Percentiles rank a stretch among this genome's conserved stretches.
These are phyloP conservation scores for Penicillium soppii DNA, from an alignment of 495 filamentous ascomycete genomes.

Conservation along the genomic window DNA sequence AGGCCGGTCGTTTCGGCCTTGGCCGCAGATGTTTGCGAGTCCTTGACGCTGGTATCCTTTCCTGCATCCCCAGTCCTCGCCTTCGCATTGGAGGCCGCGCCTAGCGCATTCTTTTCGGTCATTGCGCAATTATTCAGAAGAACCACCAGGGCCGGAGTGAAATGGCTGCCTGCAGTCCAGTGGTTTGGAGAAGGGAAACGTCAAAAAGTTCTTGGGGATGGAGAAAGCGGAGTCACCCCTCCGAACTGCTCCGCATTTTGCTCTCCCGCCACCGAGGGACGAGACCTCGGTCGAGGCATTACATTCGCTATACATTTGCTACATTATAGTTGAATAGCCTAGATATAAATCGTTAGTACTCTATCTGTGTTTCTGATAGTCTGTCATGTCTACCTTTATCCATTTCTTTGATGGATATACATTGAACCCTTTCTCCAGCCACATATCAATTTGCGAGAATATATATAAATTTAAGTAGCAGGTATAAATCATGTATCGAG, in stretches of 20 bases:
- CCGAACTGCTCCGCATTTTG: slow-evolving; percentile 41
- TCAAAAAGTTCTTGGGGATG: slow-evolving; percentile 21
- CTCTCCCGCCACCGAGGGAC: slow-evolving; percentile 5
- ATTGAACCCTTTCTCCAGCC: no score
- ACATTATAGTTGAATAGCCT: no score
- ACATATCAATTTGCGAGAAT: no score
- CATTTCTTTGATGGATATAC: no score
- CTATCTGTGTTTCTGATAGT: no score
- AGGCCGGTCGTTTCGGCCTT: slow-evolving; percentile 38
- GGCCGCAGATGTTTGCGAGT: slow-evolving; percentile 32
- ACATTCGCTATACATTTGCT: background rate
- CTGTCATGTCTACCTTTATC: no score
- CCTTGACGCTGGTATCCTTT: slow-evolving; percentile 33
- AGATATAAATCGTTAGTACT: no score
- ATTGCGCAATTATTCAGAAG: slow-evolving; percentile 19
- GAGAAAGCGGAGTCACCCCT: slow-evolving; percentile 33
- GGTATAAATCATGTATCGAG: no score
- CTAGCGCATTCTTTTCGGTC: slow-evolving; percentile 38
- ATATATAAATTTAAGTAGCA: no score
- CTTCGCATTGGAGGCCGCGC: slow-evolving; percentile 24
- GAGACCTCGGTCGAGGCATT: slow-evolving; percentile 12
- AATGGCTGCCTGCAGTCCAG: slow-evolving; percentile 36
- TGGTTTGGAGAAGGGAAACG: slow-evolving; percentile 6
- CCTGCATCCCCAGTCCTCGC: slow-evolving; percentile 18
- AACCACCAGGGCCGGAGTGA: slow-evolving; percentile 22